Evolutionary conservation across 345 rosid species (phyloP).

Genomic region (Toxicodendron radicans): DNA sequence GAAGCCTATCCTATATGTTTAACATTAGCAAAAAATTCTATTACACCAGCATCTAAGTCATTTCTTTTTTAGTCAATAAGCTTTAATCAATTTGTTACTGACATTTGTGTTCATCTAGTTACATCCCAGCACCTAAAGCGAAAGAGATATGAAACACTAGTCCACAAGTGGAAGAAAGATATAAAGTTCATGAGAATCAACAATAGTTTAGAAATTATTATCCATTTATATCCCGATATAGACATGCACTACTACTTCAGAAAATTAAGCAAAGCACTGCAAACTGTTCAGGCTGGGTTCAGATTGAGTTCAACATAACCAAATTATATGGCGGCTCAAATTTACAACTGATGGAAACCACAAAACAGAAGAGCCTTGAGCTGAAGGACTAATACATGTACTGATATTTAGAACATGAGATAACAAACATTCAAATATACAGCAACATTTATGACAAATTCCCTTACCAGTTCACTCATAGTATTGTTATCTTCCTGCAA

Average conservation of each 20-base stretch:
- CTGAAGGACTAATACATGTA: not conserved
- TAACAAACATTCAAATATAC: not conserved
- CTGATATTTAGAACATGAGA: conserved; percentile 8
- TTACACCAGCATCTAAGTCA: not conserved
- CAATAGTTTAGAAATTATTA: not conserved
- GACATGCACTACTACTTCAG: not conserved
- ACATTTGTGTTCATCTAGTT: not conserved
- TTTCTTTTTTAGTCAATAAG: not conserved
- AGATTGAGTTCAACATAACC: not conserved
- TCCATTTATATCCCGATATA: not conserved
- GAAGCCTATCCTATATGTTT: not conserved
- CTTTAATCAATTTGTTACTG: not conserved
- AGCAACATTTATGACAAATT: not conserved
- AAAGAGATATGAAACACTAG: not conserved
- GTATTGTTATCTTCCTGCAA: conserved; percentile 50
- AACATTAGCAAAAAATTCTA: not conserved
- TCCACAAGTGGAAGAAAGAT: not conserved
- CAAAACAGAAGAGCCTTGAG: not conserved
- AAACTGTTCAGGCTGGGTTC: not conserved
- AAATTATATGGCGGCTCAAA: not conserved
- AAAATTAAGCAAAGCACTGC: not conserved
- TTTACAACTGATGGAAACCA: not conserved
- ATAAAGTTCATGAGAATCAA: not conserved
- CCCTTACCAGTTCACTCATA: conserved; percentile 58
- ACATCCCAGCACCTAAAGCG: not conserved